Percentiles rank a stretch among this genome's conserved stretches.
These are phyloP conservation scores for Lactuca sativa DNA, from an alignment of 129 eudicot species.

Conservation along the genomic window DNA sequence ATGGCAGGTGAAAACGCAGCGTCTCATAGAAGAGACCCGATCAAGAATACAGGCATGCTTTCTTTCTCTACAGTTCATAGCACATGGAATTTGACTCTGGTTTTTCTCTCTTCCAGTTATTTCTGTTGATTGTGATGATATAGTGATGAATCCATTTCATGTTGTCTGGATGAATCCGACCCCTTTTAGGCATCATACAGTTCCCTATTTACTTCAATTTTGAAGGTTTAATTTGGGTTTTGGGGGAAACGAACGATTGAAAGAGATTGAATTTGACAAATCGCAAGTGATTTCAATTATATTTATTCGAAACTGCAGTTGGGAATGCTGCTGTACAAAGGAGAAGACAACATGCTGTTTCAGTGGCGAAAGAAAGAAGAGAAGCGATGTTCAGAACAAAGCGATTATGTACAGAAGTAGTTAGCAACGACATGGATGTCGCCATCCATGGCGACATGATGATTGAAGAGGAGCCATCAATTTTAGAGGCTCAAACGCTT, in stretches of 20 bases:
- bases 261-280: background rate
- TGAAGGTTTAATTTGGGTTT: background rate
- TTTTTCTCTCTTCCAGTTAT: background rate
- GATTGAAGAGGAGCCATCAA: slow-evolving; percentile 72
- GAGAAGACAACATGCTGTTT: slow-evolving; percentile 74
- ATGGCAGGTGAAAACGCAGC: slow-evolving; percentile 70
- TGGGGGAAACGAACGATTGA: slow-evolving; percentile 23
- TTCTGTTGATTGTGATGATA: background rate
- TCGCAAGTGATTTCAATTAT: background rate
- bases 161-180: slow-evolving; percentile 8
- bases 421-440: slow-evolving; percentile 39
- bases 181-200: slow-evolving; percentile 6
- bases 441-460: slow-evolving; percentile 57
- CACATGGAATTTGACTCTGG: background rate
- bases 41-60: slow-evolving; percentile 65
- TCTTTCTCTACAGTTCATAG: background rate
- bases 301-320: slow-evolving; percentile 40
- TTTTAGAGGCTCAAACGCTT: slow-evolving; percentile 65
- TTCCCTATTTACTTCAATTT: slow-evolving; percentile 9
- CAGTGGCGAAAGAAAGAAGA: slow-evolving; percentile 82
- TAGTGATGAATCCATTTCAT: background rate
- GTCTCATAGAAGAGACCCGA: slow-evolving; percentile 61
- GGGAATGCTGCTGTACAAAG: slow-evolving; percentile 85
- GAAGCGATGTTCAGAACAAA: slow-evolving; percentile 77
- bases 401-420: slow-evolving; percentile 69